These are phyloP conservation scores for Cornus florida DNA, from an alignment of 148 eudicot species.

Conservation along the genomic window DNA sequence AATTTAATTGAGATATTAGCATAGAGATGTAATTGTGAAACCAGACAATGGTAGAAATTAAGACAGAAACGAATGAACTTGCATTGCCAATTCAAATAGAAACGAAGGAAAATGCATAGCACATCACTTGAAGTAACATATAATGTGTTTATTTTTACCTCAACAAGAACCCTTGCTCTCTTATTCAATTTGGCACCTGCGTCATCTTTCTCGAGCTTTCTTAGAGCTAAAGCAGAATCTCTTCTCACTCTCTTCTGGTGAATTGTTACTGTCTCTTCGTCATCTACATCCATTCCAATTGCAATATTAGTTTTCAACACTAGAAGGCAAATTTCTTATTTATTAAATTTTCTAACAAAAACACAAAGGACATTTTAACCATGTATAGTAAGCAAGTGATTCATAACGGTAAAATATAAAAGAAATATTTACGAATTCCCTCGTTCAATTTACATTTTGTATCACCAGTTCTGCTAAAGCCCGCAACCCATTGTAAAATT, in stretches of 20 bases:
- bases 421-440: background rate
- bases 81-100: background rate
- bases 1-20: background rate
- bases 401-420: background rate
- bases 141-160: constrained; percentile 40
- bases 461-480: background rate
- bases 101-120: background rate
- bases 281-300: constrained; percentile 50
- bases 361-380: background rate
- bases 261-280: constrained; percentile 32
- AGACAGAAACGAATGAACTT: background rate
- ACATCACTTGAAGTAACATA: background rate
- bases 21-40: background rate
- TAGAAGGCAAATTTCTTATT: background rate
- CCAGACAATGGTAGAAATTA: background rate
- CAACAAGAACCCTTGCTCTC: constrained; percentile 70
- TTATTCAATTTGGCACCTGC: constrained; percentile 54
- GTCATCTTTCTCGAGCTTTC: constrained; percentile 44
- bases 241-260: constrained; percentile 35
- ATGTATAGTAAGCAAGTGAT: background rate
- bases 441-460: background rate
- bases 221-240: constrained; percentile 22
- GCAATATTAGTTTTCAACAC: background rate
- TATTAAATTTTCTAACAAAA: background rate
- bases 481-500: background rate